These are phyloP conservation scores for Copromyces sp. DNA, from an alignment of 495 filamentous ascomycete genomes.

Conservation along the genomic window DNA sequence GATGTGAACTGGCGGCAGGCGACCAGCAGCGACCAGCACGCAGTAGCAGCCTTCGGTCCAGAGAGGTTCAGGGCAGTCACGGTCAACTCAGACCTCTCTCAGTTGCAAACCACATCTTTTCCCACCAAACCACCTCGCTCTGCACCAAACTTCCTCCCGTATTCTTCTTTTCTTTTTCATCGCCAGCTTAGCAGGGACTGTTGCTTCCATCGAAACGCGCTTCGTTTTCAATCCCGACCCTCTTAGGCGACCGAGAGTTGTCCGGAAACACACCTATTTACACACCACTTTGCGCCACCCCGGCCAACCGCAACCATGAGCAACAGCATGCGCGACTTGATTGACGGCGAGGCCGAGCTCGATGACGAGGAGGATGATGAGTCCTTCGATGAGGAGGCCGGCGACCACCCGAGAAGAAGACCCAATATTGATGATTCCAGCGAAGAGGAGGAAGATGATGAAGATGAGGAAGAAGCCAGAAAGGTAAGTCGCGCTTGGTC, in stretches of 20 bases:
- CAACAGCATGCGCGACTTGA: conserved; percentile 54
- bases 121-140: neutral
- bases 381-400: conserved; percentile 73
- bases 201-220: neutral
- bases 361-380: conserved; percentile 89
- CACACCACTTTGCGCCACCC: neutral
- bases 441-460: conserved; percentile 93
- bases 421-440: conserved; percentile 64
- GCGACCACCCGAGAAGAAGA: conserved; percentile 40
- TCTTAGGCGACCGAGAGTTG: neutral
- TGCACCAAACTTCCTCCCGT: neutral
- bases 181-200: neutral
- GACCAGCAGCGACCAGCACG: neutral
- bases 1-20: neutral
- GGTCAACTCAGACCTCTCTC: neutral
- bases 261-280: neutral
- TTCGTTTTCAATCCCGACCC: neutral
- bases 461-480: conserved; percentile 71
- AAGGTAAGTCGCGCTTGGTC: conserved; percentile 25
- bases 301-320: conserved; percentile 45
- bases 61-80: neutral
- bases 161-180: neutral
- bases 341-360: conserved; percentile 75
- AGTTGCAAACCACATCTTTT: neutral
- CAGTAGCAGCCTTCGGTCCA: neutral